A percentile compares a stretch with the other conserved stretches of the same genome.
Evolutionary conservation across 768 basidiomycete genomes (phyloP).

Genomic region (Paxillus ammoniavirescens): DNA sequence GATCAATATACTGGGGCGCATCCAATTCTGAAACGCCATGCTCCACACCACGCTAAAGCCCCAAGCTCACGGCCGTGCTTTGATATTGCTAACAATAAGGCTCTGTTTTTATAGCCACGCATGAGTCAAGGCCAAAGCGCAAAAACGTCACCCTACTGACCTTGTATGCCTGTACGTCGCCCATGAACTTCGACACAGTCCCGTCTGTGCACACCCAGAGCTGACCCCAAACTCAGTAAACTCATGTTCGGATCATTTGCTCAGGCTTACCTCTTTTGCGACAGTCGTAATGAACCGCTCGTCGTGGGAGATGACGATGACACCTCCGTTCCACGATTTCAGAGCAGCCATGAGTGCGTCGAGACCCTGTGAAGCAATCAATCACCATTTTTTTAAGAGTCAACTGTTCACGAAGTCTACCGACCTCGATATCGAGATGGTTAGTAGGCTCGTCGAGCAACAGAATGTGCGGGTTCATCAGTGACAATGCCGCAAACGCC

Average conservation of each 20-base stretch:
- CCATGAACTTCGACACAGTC: slow-evolving; percentile 78
- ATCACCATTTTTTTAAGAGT: neutral
- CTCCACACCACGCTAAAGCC: neutral
- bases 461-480: slow-evolving; percentile 89
- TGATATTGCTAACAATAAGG: slow-evolving; percentile 73
- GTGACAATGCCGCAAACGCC: slow-evolving; percentile 82
- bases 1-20: neutral
- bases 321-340: slow-evolving; percentile 82
- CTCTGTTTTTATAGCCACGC: slow-evolving; percentile 40
- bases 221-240: slow-evolving; percentile 36
- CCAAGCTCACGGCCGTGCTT: slow-evolving; percentile 46
- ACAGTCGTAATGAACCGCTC: slow-evolving; percentile 92
- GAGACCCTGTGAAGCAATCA: slow-evolving; percentile 62
- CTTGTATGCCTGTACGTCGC: slow-evolving; percentile 93
- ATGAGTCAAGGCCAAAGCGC: slow-evolving; percentile 6
- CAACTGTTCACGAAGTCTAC: neutral
- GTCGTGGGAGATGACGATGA: slow-evolving; percentile 94
- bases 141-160: slow-evolving; percentile 33
- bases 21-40: neutral
- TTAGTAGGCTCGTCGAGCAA: slow-evolving; percentile 97
- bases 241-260: neutral
- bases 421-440: slow-evolving; percentile 91
- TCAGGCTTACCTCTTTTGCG: slow-evolving; percentile 62
- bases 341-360: slow-evolving; percentile 91
- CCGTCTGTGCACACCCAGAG: slow-evolving; percentile 92